These are phyloP conservation scores for Penicillium psychrofluorescens DNA, from an alignment of 495 filamentous ascomycete species.

Conservation along the genomic window DNA sequence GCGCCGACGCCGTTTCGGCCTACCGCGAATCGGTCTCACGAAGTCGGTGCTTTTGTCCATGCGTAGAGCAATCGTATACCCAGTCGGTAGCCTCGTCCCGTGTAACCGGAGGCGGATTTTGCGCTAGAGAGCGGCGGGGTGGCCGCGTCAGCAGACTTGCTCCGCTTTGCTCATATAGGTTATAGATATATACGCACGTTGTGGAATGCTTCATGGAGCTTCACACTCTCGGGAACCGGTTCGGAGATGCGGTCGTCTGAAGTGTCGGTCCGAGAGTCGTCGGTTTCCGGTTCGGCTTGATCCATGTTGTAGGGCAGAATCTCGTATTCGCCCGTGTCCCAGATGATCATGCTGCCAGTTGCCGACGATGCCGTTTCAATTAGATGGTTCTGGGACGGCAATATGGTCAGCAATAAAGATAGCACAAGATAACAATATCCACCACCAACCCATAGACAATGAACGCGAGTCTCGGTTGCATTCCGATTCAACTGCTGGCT, in stretches of 20 bases:
- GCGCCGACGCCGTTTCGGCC: conserved; percentile 23
- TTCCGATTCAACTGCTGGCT: conserved; percentile 49
- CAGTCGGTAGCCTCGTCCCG: conserved; percentile 47
- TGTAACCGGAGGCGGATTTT: conserved; percentile 56
- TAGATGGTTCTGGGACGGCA: conserved; percentile 49
- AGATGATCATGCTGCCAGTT: conserved; percentile 60
- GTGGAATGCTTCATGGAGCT: conserved; percentile 47
- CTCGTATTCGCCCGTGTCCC: conserved; percentile 63
- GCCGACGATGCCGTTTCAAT: conserved; percentile 53
- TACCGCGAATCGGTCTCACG: conserved; percentile 14
- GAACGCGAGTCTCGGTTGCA: conserved; percentile 61
- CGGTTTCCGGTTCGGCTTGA: conserved; percentile 30
- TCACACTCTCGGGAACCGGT: conserved; percentile 41
- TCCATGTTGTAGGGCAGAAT: conserved; percentile 39
- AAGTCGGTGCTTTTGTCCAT: conserved; percentile 42
- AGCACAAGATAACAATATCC: neutral
- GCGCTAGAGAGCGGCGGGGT: conserved; percentile 15
- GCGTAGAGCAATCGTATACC: conserved; percentile 53
- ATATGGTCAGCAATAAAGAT: neutral
- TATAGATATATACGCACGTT: conserved; percentile 20
- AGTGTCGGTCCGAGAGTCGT: conserved; percentile 31
- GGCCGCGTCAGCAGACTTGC: no score
- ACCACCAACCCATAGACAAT: conserved; percentile 54
- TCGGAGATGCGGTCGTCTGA: conserved; percentile 10
- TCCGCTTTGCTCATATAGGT: neutral